These are phyloP conservation scores for Schizothecium vesticola DNA, from an alignment of 495 filamentous ascomycete species.

Conservation along the genomic window DNA sequence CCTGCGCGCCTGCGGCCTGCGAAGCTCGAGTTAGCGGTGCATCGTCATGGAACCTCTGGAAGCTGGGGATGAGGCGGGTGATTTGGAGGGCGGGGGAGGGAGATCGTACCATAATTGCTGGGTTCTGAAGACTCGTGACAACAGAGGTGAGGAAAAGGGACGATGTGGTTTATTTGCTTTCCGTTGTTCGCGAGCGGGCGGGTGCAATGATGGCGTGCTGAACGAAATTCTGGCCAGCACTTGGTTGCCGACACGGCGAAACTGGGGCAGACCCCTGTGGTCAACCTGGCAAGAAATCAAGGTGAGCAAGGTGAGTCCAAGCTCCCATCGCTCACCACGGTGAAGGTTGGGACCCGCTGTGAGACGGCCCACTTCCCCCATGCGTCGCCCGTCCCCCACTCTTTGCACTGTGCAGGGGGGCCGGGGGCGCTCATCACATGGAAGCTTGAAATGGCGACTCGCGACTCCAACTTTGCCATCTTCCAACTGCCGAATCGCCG, in stretches of 20 bases:
- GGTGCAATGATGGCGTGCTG: conserved; percentile 6
- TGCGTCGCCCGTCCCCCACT: background rate
- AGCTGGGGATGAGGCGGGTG: background rate
- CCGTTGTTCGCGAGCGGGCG: background rate
- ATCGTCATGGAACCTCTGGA: background rate
- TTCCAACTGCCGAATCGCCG: background rate
- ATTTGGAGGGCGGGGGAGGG: background rate
- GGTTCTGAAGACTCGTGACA: background rate
- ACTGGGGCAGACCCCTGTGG: conserved; percentile 17
- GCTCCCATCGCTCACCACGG: conserved; percentile 12
- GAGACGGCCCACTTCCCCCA: background rate
- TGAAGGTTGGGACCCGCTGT: background rate
- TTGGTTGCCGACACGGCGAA: background rate
- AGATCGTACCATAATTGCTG: conserved; percentile 13
- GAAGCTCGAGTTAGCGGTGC: background rate
- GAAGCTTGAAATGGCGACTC: background rate
- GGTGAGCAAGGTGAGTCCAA: conserved; percentile 12
- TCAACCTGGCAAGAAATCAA: conserved; percentile 30
- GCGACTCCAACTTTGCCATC: background rate
- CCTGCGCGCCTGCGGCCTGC: conserved; percentile 30
- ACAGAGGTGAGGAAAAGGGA: background rate
- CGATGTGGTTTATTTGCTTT: background rate
- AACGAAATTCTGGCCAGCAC: background rate
- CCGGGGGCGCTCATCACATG: background rate
- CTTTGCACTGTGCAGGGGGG: background rate